phyloP scores from a whole-genome alignment of 2,329 filamentous ascomycete species.

The Graphilbum ipis-grandicollis region DNA sequence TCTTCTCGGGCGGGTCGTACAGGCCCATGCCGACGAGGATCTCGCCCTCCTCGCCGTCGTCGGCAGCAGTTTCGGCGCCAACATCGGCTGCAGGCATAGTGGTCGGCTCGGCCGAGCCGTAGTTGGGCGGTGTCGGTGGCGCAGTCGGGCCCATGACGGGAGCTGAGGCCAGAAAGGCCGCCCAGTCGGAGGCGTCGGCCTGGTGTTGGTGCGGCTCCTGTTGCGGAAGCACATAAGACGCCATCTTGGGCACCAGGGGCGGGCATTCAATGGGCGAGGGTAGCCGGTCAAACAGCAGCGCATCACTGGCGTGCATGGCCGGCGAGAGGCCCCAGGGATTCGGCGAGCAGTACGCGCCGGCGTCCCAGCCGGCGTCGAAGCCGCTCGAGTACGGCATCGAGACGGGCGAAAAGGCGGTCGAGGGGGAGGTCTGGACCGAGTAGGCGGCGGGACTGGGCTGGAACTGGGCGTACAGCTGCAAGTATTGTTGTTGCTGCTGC shows the following conservation, averaged over 20 bases:
- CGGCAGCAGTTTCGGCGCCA: background rate
- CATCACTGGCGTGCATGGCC: slow-evolving; percentile 4
- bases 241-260: slow-evolving; percentile 3
- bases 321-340: slow-evolving; percentile 19
- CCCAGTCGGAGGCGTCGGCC: background rate
- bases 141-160: no score
- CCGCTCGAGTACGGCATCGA: slow-evolving; percentile 15
- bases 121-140: no score
- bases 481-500: slow-evolving; percentile 17
- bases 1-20: slow-evolving; percentile 53
- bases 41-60: slow-evolving; percentile 42
- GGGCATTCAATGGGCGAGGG: slow-evolving; percentile 8
- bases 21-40: slow-evolving; percentile 70
- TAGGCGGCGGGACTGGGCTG: slow-evolving; percentile 29
- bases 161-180: no score
- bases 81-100: background rate
- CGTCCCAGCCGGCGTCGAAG: slow-evolving; percentile 7
- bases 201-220: slow-evolving; percentile 2
- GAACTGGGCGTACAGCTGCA: slow-evolving; percentile 4
- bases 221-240: background rate
- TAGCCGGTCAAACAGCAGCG: slow-evolving; percentile 9
- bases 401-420: slow-evolving; percentile 35
- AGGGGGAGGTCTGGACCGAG: slow-evolving; percentile 41
- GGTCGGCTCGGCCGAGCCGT: background rate
- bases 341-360: slow-evolving; percentile 19